phyloP scores from a whole-genome alignment of 2,329 filamentous ascomycete genomes.

The Penicillium sp. region DNA sequence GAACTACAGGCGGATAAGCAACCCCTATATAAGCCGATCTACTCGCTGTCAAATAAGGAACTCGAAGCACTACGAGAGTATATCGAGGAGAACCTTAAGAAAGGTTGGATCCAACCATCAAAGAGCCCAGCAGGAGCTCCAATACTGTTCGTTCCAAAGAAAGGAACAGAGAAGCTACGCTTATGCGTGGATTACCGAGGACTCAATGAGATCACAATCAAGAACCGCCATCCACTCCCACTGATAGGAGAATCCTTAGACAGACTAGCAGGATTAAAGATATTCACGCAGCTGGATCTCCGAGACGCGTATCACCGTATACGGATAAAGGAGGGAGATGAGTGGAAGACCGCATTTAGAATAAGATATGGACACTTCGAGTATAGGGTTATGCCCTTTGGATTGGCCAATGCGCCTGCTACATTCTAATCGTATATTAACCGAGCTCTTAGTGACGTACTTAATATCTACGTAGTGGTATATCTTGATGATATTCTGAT shows the following conservation, averaged over 20 bases:
- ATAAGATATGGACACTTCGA: constrained; percentile 27
- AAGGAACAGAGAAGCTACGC: constrained; percentile 3
- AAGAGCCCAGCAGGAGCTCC: neutral
- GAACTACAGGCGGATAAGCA: neutral
- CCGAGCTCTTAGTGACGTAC: neutral
- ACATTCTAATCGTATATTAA: constrained; percentile 21
- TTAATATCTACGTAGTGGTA: constrained; percentile 7
- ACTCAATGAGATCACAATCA: constrained; percentile 32
- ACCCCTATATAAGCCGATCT: neutral
- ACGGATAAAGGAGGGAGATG: neutral
- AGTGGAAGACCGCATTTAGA: constrained; percentile 7
- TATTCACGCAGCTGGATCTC: neutral
- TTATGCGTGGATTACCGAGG: constrained; percentile 33
- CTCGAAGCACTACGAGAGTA: neutral
- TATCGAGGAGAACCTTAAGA: neutral
- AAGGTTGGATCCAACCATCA: neutral
- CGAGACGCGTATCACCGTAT: neutral
- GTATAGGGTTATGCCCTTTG: constrained; percentile 31
- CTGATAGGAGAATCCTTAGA: constrained; percentile 28
- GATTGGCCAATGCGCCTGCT: constrained; percentile 14
- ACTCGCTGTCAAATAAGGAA: neutral
- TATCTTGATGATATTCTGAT: constrained; percentile 23
- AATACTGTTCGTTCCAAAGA: constrained; percentile 7
- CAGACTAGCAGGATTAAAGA: constrained; percentile 1
- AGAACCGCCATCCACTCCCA: constrained; percentile 28